Base-by-base conservation (phyloP, 306 rosid genomes). In the Malus sylvestris region DNA sequence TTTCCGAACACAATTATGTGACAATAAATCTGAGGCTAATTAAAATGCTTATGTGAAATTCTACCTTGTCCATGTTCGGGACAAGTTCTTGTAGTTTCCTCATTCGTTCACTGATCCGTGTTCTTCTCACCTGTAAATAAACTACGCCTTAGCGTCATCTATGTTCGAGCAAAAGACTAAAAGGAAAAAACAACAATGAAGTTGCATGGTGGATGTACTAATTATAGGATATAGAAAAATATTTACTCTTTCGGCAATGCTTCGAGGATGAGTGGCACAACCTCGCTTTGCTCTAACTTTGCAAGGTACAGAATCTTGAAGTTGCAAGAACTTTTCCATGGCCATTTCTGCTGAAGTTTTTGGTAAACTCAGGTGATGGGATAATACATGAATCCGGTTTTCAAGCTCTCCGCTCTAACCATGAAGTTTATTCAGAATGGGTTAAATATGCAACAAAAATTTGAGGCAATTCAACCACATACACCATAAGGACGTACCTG, bases 261-360 rank as follows among this genome's bases (percentile, higher is more conserved):
- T 94, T 82, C 98, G 87, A 71, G 98, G 98, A 86, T 94, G 98
- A 76, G 98, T 94, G 42, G 98, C 97, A 30, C 96, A 94, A 33
- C 98, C 98, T 72, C 97, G 86, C 87, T 94, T 94, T 18, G 98
- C 98, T 84, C 98, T 83, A 58, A 90, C 87, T 86, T 90, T 89
- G 81, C 98, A 94, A 73, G 98, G 98, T 73, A 94, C 98, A 6
- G 98, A 79, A 74, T 91, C 96, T 62, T 90, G 95, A 76, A 90
- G 88, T 72, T 89, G 96, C 78, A 90, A 77, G 81, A 85, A 89
- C 87, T 90, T 94, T 74, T 90, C 97, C 85, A 88, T 76, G 16
- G 86, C 76, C 70, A 83, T 75, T 33, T 90, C 97, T 4, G 90
- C 71, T 62, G 95, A 83, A 73, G 84, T 76, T 84, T 90, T 91